Base-by-base conservation (phyloP, 495 filamentous ascomycete genomes). In the Aspergillus funiculosus region DNA sequence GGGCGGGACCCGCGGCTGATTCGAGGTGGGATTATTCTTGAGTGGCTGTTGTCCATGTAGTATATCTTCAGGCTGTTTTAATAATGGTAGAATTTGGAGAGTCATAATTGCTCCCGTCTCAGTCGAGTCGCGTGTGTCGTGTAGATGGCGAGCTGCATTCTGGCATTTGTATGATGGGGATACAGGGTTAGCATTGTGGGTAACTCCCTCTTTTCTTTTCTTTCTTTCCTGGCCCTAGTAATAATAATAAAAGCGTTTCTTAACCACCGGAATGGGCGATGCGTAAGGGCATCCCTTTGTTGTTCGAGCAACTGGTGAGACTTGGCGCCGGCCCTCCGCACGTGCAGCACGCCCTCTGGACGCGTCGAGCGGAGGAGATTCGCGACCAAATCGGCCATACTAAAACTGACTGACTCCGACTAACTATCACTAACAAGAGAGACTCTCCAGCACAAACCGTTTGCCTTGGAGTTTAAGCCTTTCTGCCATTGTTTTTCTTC, bases 1-100 rank as follows among this genome's bases (percentile, higher is more conserved):
- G 18, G 65, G 67, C 47, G 46, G 50, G 41, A 50, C 58, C 31
- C 43, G 48, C 26, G 49, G 38, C 37, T 66, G 52, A 62, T 37
- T 28, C 21, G 4, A 18, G 11, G 19, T 39, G 21, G 11, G 10
- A 36, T 15, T 46, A 29, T 15, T 29, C 22, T 25, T 27, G n/a
- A n/a, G 11, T 6, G 7, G 18, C 14, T 31, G 7, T 29, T 8
- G 28, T 31, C 40, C n/a, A n/a, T 20, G 8, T 38, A 15, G 30
- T n/a, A 15, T 2, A 15, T 34, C 3, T 34, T 34, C 10, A 8
- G 11, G 11, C 19, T 15, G 11, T 9, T 22, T 29, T 34, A 2
- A 13, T 25, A 13, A 34, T 30, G 18, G 11, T 21, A 10, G 20
- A n/a, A n/a, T n/a, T n/a, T n/a, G n/a, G n/a, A n/a, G n/a, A n/a